phyloP scores from a whole-genome alignment of 768 basidiomycete species.

The Tephrocybe sp. region DNA sequence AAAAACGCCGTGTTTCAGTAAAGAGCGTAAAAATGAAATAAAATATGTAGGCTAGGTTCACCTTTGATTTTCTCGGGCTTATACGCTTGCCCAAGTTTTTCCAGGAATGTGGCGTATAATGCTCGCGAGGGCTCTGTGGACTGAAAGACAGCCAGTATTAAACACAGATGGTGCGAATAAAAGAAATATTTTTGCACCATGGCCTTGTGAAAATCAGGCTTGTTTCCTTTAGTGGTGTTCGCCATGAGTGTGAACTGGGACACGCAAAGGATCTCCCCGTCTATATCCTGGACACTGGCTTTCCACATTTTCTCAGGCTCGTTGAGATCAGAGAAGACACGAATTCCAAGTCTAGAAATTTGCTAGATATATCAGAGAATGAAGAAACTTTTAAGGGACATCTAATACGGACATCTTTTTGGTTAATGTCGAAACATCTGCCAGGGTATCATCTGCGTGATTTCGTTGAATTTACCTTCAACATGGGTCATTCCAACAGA shows the following conservation, averaged over 20 bases:
- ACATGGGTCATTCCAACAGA: not conserved
- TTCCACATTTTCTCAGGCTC: conserved; percentile 78
- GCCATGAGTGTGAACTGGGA: conserved; percentile 93
- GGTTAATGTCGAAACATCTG: conserved; percentile 68
- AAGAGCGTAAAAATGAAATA: conserved; percentile 1
- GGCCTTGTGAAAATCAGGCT: conserved; percentile 90
- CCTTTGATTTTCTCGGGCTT: conserved; percentile 79
- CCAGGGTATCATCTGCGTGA: conserved; percentile 70
- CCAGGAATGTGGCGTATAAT: conserved; percentile 73
- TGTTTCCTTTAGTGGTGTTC: conserved; percentile 82
- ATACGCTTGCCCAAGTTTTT: conserved; percentile 63
- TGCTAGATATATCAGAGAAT: conserved; percentile 6
- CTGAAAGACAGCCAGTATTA: conserved; percentile 33
- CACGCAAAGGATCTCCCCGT: conserved; percentile 89
- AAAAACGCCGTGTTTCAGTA: conserved; percentile 3
- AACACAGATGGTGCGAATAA: not conserved
- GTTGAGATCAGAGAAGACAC: conserved; percentile 63
- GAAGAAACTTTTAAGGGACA: not conserved
- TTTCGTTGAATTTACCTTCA: conserved; percentile 4
- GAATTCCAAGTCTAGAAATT: conserved; percentile 57
- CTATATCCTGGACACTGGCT: conserved; percentile 79
- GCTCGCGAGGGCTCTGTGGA: conserved; percentile 60
- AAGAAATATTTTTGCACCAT: conserved; percentile 57
- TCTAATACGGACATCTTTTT: conserved; percentile 71
- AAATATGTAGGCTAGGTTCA: conserved; percentile 25